These are phyloP conservation scores for Xeromyces bisporus DNA, from an alignment of 495 filamentous ascomycete genomes.

Conservation along the genomic window DNA sequence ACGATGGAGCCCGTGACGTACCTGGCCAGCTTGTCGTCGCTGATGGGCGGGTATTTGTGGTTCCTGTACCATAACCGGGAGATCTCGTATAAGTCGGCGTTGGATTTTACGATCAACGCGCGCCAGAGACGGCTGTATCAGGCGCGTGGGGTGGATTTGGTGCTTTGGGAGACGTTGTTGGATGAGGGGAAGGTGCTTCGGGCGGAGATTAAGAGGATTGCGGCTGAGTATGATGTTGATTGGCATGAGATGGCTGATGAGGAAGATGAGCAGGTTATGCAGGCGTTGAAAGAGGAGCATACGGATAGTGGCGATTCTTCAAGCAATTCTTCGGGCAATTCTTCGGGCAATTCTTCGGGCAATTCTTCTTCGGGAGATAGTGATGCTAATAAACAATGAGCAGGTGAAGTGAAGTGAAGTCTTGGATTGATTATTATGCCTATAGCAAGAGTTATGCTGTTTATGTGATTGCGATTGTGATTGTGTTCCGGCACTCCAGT, in stretches of 20 bases:
- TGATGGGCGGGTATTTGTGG: conserved; percentile 85
- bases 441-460: too few species aligned
- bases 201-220: conserved; percentile 64
- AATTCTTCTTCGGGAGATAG: too few species aligned
- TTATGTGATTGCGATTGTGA: too few species aligned
- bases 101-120: conserved; percentile 68
- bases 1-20: conserved; percentile 87
- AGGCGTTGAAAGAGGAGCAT: conserved; percentile 45
- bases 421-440: too few species aligned
- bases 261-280: conserved; percentile 52
- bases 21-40: conserved; percentile 60
- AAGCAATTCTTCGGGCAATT: too few species aligned
- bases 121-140: conserved; percentile 67
- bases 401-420: too few species aligned
- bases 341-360: too few species aligned
- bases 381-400: too few species aligned
- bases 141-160: conserved; percentile 52
- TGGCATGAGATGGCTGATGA: conserved; percentile 78
- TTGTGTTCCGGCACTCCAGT: too few species aligned
- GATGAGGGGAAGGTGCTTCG: conserved; percentile 66
- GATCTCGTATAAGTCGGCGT: conserved; percentile 65
- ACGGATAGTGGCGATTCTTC: too few species aligned
- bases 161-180: conserved; percentile 62
- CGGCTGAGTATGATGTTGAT: conserved; percentile 81
- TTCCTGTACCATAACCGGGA: conserved; percentile 88